Evolutionary conservation across 805 yeast species (phyloP).

Genomic region (Jamesozyma lodderae): DNA sequence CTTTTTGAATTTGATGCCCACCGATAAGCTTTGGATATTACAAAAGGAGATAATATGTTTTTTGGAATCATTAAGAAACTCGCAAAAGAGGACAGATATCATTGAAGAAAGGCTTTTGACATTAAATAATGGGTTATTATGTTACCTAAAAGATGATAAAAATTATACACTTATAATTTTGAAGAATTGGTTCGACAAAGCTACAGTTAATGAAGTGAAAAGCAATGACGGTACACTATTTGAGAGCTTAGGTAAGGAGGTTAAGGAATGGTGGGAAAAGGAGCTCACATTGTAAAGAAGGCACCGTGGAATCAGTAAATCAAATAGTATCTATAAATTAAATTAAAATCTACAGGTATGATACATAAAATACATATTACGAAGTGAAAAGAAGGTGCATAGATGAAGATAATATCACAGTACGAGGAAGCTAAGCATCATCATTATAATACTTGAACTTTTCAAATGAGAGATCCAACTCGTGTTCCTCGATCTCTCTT

Average conservation of each 20-base stretch:
- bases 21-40: constrained; percentile 20
- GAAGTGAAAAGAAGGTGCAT: too few species aligned
- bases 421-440: background rate
- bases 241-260: constrained; percentile 19
- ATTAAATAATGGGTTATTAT: constrained; percentile 27
- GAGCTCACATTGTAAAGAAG: too few species aligned
- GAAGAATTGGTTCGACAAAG: constrained; percentile 25
- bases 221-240: constrained; percentile 9
- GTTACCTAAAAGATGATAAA: constrained; percentile 20
- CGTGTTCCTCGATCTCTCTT: constrained; percentile 53
- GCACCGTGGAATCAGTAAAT: background rate
- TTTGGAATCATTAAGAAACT: constrained; percentile 11
- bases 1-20: constrained; percentile 17
- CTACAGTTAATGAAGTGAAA: constrained; percentile 1
- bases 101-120: constrained; percentile 24
- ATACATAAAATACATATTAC: too few species aligned
- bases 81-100: constrained; percentile 10
- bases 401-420: too few species aligned
- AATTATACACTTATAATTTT: constrained; percentile 15
- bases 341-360: background rate
- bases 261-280: constrained; percentile 19
- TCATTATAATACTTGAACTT: constrained; percentile 13
- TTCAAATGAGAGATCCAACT: constrained; percentile 24
- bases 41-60: constrained; percentile 18
- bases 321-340: too few species aligned